phyloP scores from a whole-genome alignment of 2,329 filamentous ascomycete species.

The Plenodomus biglobosus region DNA sequence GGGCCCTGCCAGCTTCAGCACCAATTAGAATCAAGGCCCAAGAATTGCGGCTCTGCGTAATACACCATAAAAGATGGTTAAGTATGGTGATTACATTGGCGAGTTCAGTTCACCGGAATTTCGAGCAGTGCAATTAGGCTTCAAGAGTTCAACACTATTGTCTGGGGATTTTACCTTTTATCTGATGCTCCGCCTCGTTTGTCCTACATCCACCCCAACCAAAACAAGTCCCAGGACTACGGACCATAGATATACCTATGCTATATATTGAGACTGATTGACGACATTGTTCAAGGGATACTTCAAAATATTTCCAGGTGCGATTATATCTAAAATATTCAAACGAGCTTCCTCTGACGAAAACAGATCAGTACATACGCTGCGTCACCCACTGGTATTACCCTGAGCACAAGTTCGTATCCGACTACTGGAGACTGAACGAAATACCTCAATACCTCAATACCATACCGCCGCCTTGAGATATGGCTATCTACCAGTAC shows the following conservation, averaged over 20 bases:
- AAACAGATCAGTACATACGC: too few species aligned
- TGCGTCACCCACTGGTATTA: too few species aligned
- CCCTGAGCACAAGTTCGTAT: too few species aligned
- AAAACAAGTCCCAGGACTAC: conserved; percentile 11
- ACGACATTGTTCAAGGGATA: too few species aligned
- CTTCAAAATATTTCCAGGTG: too few species aligned
- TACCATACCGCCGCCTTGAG: conserved; percentile 1
- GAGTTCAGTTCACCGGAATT: conserved; percentile 22
- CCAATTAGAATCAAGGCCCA: not conserved
- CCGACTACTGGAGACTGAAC: not conserved
- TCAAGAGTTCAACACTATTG: conserved; percentile 22
- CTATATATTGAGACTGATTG: not conserved
- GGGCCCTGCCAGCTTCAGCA: conserved; percentile 2
- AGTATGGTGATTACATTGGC: conserved; percentile 21
- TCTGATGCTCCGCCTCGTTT: conserved; percentile 34
- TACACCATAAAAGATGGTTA: conserved; percentile 35
- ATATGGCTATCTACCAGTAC: conserved; percentile 29
- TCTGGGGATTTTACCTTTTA: conserved; percentile 19
- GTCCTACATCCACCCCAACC: conserved; percentile 15
- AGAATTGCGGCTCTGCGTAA: conserved; percentile 41
- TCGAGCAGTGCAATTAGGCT: conserved; percentile 34
- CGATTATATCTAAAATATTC: too few species aligned
- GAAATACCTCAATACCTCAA: not conserved
- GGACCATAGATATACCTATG: not conserved
- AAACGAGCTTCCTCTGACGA: too few species aligned